Percentiles rank a stretch among this genome's conserved stretches.
phyloP scores from a whole-genome alignment of 2,329 filamentous ascomycete genomes.

The Penicillium thymicola region DNA sequence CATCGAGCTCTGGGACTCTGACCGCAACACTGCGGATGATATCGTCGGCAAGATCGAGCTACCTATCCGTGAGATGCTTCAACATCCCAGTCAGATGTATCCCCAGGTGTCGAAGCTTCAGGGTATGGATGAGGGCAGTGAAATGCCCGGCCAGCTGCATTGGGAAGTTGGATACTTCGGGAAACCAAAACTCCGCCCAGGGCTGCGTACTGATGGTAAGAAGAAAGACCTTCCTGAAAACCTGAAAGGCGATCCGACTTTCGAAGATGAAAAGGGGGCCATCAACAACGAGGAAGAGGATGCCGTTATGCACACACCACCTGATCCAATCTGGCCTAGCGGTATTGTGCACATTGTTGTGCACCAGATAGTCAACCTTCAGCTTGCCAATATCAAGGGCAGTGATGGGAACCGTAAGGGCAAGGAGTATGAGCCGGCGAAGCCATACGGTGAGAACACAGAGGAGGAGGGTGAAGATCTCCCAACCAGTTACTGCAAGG shows the following conservation, averaged over 20 bases:
- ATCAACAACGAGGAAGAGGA: conserved; percentile 73
- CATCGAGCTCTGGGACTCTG: conserved; percentile 94
- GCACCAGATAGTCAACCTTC: conserved; percentile 92
- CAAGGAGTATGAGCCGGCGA: conserved; percentile 83
- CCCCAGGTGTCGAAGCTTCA: conserved; percentile 78
- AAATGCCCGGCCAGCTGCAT: conserved; percentile 89
- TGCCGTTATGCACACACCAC: conserved; percentile 82
- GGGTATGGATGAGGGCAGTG: conserved; percentile 77
- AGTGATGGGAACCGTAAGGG: conserved; percentile 77
- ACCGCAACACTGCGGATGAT: conserved; percentile 87
- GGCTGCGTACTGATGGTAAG: conserved; percentile 81
- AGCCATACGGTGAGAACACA: conserved; percentile 76
- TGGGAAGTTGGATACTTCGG: conserved; percentile 97
- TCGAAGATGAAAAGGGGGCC: conserved; percentile 84
- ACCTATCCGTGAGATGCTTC: conserved; percentile 90
- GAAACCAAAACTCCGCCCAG: conserved; percentile 82
- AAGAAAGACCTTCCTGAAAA: conserved; percentile 71
- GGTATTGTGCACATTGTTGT: conserved; percentile 82
- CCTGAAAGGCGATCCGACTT: conserved; percentile 68
- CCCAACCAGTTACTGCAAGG: conserved; percentile 91
- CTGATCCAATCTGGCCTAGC: conserved; percentile 93
- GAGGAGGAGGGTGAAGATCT: conserved; percentile 77
- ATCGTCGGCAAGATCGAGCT: conserved; percentile 93
- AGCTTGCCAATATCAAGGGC: conserved; percentile 87
- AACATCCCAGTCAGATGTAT: conserved; percentile 90